Base-by-base conservation (phyloP, 257 asterid species). In the Capsicum pubescens region DNA sequence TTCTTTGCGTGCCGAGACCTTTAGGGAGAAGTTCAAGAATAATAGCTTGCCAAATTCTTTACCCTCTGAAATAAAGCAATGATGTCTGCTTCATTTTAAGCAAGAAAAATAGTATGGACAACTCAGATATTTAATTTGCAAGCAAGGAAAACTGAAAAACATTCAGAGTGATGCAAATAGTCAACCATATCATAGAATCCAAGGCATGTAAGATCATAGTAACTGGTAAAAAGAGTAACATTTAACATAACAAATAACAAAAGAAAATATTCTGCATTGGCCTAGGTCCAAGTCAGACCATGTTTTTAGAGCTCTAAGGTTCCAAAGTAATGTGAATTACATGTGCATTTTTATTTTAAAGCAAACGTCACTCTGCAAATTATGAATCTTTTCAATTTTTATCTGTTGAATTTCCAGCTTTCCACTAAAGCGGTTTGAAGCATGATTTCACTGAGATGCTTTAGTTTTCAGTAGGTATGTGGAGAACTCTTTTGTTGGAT, bases 41-140 rank as follows among this genome's bases (percentile, higher is more conserved):
- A 78, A 96, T 90, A 48, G 97, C 95, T 87, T 86, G 80, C 99
- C 99, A 96, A 84, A 96, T 91, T 89, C 94, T 92, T 83, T 93
- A 96, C 46, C 99, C 99, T 92, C 98, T 92, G 91, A 96, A 96
- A 89, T 91, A 96, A 80, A 96, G 97, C 87, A 92, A 52, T 58
- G 95, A 87, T 63, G 92, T 93, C 99, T 96, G 83, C 83, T 88
- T 87, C 91, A 90, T 85, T 68, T 83, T 81, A 83, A 86, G 87
- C 77, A 79, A 81, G 82, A 87, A 83, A 36, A 84, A 68, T 0
- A 54, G 54, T 17, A 21, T 68, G 69, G 55, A 68, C 67, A 26
- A 26, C 32, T 26, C 32, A 26, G 2, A 26, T 19, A 52, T 50
- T 74, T 74, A 74, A 13, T 21, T 74, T 74, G 81, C 50, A 48